phyloP scores from a whole-genome alignment of 2,329 filamentous ascomycete genomes.

The Trichoderma cornu-damae region DNA sequence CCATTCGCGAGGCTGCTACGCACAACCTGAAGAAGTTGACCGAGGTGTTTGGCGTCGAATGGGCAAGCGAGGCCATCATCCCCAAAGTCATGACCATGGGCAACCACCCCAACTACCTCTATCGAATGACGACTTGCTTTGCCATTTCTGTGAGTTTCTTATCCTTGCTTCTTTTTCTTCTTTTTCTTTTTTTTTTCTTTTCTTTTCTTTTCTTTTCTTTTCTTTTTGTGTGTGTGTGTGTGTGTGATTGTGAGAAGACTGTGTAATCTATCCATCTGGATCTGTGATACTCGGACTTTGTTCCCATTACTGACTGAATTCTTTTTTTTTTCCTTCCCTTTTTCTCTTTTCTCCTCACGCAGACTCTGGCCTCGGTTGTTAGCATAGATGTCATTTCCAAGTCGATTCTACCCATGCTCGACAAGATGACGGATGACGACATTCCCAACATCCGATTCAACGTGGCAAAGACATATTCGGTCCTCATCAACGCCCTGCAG shows the following conservation, averaged over 20 bases:
- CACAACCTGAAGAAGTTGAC: conserved; percentile 98
- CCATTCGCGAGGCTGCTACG: conserved; percentile 93
- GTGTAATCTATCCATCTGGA: too few species aligned
- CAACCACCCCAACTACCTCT: conserved; percentile 96
- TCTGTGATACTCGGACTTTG: too few species aligned
- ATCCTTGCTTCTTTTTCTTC: not conserved
- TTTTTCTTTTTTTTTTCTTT: too few species aligned
- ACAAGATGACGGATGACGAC: conserved; percentile 86
- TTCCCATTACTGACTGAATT: not conserved
- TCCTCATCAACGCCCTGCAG: conserved; percentile 86
- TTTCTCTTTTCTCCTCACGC: not conserved
- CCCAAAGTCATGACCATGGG: conserved; percentile 99
- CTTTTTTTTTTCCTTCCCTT: too few species aligned
- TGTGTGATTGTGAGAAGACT: too few species aligned
- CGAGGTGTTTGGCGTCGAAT: conserved; percentile 96
- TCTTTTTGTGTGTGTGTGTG: too few species aligned
- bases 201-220: too few species aligned
- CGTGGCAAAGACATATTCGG: conserved; percentile 93
- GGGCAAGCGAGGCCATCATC: conserved; percentile 95
- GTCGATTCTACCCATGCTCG: conserved; percentile 92
- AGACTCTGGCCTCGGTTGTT: conserved; percentile 92
- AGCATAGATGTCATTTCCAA: conserved; percentile 88
- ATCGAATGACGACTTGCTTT: conserved; percentile 99
- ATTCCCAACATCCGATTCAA: conserved; percentile 99
- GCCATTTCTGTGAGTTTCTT: conserved; percentile 77